Conservation (phyloP, 441 rosid genomes). For the Eruca vesicaria region DNA sequence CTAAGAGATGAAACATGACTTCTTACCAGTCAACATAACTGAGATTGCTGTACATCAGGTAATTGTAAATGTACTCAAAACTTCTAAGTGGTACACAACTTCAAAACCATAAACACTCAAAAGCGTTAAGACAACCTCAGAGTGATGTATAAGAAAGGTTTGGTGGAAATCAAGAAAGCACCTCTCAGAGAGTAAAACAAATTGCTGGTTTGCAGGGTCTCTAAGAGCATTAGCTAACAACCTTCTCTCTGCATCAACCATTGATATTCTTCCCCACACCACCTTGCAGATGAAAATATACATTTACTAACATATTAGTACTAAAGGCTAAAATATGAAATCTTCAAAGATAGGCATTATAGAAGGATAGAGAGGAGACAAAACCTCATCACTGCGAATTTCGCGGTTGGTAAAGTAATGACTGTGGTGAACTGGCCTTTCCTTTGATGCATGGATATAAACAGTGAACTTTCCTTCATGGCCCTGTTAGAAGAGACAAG, state of each 20-base stretch:
- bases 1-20: not conserved
- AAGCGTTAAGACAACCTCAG: not conserved
- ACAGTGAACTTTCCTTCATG: slow-evolving; percentile 86
- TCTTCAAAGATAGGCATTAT: not conserved
- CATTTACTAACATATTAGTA: no score
- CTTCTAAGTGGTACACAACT: slow-evolving; percentile 88
- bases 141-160: not conserved
- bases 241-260: slow-evolving; percentile 96
- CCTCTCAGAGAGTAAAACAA: slow-evolving; percentile 95
- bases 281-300: slow-evolving; percentile 44
- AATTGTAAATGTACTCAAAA: slow-evolving; percentile 81
- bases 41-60: slow-evolving; percentile 77
- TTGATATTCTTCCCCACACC: slow-evolving; percentile 93
- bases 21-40: slow-evolving; percentile 86
- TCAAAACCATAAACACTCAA: slow-evolving; percentile 34
- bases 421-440: slow-evolving; percentile 76
- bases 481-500: slow-evolving; percentile 51
- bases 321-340: not conserved
- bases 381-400: slow-evolving; percentile 79
- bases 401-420: slow-evolving; percentile 73
- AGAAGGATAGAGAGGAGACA: not conserved
- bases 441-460: slow-evolving; percentile 89
- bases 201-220: slow-evolving; percentile 89
- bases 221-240: slow-evolving; percentile 77
- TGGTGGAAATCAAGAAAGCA: slow-evolving; percentile 14